A percentile compares a stretch with the other conserved stretches of the same genome.
phyloP scores from a whole-genome alignment of 2,329 filamentous ascomycete genomes.

The Rasamsonia emersonii region DNA sequence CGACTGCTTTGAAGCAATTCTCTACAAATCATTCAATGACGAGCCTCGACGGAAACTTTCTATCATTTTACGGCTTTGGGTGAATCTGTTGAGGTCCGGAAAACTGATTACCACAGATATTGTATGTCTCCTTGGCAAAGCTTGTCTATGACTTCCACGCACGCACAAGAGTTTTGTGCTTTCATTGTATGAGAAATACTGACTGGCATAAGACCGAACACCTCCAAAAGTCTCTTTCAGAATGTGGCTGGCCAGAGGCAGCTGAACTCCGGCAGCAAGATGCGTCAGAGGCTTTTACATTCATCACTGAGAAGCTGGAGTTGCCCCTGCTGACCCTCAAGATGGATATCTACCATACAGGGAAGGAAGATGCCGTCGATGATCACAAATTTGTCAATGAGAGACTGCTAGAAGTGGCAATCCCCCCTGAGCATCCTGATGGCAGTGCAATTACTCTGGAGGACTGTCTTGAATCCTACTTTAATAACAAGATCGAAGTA shows the following conservation, averaged over 20 bases:
- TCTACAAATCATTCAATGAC: slow-evolving; percentile 70
- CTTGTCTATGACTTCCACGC: too few relatives aligned
- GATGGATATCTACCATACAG: slow-evolving; percentile 90
- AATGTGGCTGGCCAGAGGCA: slow-evolving; percentile 84
- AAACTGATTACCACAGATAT: slow-evolving; percentile 79
- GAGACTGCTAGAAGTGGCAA: slow-evolving; percentile 77
- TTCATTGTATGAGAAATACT: too few relatives aligned
- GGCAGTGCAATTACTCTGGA: slow-evolving; percentile 70
- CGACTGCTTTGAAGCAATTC: slow-evolving; percentile 85
- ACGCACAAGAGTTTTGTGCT: too few relatives aligned
- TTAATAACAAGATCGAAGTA: slow-evolving; percentile 89
- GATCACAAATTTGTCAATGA: slow-evolving; percentile 96
- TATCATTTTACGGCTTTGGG: slow-evolving; percentile 77
- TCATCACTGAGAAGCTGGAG: slow-evolving; percentile 83
- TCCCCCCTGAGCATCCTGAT: slow-evolving; percentile 62
- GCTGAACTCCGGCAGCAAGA: slow-evolving; percentile 76
- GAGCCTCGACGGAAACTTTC: slow-evolving; percentile 64
- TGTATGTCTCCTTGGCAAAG: slow-evolving; percentile 37
- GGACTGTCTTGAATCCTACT: slow-evolving; percentile 87
- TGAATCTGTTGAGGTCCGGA: slow-evolving; percentile 80
- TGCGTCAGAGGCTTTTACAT: slow-evolving; percentile 89
- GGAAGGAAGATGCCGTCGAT: slow-evolving; percentile 69
- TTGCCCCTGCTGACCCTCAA: slow-evolving; percentile 82
- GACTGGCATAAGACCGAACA: slow-evolving; percentile 56
- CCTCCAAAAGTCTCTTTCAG: slow-evolving; percentile 71